phyloP scores from a whole-genome alignment of 2,329 filamentous ascomycete species.

The Corynespora cassiicola region DNA sequence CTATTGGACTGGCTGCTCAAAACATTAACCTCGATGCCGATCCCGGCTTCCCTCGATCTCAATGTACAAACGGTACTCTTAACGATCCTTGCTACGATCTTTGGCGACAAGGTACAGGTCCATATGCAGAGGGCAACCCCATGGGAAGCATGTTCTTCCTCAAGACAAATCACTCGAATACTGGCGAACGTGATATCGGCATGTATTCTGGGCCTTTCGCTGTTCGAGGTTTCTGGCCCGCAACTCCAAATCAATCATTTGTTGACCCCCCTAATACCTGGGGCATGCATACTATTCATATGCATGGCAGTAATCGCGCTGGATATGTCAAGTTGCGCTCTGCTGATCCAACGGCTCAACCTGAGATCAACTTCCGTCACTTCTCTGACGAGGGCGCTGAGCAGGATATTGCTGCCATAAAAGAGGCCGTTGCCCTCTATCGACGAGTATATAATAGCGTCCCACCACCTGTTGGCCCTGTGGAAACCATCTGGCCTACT shows the following conservation, averaged over 20 bases:
- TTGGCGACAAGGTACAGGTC: slow-evolving; percentile 22
- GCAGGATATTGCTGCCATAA: slow-evolving; percentile 58
- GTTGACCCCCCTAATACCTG: slow-evolving; percentile 16
- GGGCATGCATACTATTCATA: slow-evolving; percentile 62
- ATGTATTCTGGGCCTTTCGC: slow-evolving; percentile 57
- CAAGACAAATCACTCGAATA: slow-evolving; percentile 45
- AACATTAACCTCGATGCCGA: too few relatives aligned
- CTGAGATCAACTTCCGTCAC: slow-evolving; percentile 55
- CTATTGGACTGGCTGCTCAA: too few relatives aligned
- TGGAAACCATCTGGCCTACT: too few relatives aligned
- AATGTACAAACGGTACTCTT: slow-evolving; percentile 24
- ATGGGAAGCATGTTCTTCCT: slow-evolving; percentile 60
- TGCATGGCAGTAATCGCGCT: slow-evolving; percentile 64
- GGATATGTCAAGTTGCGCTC: slow-evolving; percentile 67
- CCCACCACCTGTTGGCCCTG: slow-evolving; percentile 53
- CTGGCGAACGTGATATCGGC: slow-evolving; percentile 59
- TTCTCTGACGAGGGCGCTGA: slow-evolving; percentile 58
- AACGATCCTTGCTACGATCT: slow-evolving; percentile 25
- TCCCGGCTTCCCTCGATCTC: too few relatives aligned
- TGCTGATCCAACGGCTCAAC: slow-evolving; percentile 65
- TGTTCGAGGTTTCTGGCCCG: slow-evolving; percentile 59
- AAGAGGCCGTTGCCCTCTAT: slow-evolving; percentile 61
- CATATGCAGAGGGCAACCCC: slow-evolving; percentile 50
- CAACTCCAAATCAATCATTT: slow-evolving; percentile 52
- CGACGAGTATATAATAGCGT: slow-evolving; percentile 62